Base-by-base conservation (phyloP, 176 grass and related monocot genomes). In the Rhipidocladum racemiflorum region DNA sequence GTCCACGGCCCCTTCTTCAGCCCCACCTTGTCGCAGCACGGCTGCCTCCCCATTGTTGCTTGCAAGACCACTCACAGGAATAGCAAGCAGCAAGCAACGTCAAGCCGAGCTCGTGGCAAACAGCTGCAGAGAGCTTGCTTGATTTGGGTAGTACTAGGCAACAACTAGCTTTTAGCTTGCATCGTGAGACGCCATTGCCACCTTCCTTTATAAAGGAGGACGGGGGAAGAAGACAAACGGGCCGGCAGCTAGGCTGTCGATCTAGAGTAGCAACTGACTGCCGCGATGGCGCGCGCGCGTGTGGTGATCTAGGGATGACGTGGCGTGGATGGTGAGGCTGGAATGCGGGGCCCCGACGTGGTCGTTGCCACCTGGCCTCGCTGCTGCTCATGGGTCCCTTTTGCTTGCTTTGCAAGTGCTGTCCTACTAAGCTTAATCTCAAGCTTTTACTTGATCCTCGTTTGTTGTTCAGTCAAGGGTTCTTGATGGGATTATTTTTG, bases 1-100 rank as follows among this genome's bases (percentile, higher is more conserved):
- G 91, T 97, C 94, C 94, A 97, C 11, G 86, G 86, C 8, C 94
- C 94, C 78, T 87, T 97, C 91, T 91, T 97, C 61, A 97, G 76
- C 25, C 94, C 94, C 13, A 93, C 85, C 81, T 93, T 97, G 27
- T 97, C 94, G 81, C 94, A 97, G 76, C 94, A 97, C 28, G 94
- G 94, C 53, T 91, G 86, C 86, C 94, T 97, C 77, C 91, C 94
- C 91, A 97, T 93, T 83, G 53, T 68, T 65, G 43, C 44, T 65
- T 18, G 14, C 36, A 57, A 17, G 65, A 70, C 38, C 42, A 29
- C 65, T 69, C 25, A 1, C 55, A 46, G 53, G 57, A 65, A 6
- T 59, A n/a, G 36, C 24, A 53, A 27, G 25, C 50, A 85, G 68
- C 76, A 69, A 84, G 81, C 35, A 45, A 39, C 59, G 23, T 61